Evolutionary conservation across 2,329 filamentous ascomycete genomes (phyloP), one percentile per base, ranked within the genome.

Genomic region (Celoporthe dispersa): DNA sequence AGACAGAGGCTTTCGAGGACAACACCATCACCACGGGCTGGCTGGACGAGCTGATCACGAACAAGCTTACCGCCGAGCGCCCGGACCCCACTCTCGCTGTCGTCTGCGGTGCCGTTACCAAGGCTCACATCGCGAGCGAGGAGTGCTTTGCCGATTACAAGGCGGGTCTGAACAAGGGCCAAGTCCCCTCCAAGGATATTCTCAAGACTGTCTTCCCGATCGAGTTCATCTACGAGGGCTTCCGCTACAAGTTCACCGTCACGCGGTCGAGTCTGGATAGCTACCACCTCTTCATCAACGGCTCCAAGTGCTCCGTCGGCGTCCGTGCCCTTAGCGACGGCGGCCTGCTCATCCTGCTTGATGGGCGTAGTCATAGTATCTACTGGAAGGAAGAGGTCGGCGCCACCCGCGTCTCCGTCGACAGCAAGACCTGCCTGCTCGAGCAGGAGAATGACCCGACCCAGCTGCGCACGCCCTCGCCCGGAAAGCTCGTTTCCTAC

Each of bases 321-420:
- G 92, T 99, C 68, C 92, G 96, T 76, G 92, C 94, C 64, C 89
- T 99, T 74, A 94, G 94, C 74, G 96, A 99, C 76, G 96, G 96
- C 80, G 96, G 96, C 80, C 88, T 99, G 14, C 87, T 99, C 69
- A 90, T 99, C 73, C 88, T 99, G 28, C 89, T 99, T 59, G 91
- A 92, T 77, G 96, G 96, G 72, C 93, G 94, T 81, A 97, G 93
- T 76, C 96, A 99, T 90, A 99, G 96, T 78, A 91, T 98, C 72
- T 99, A 99, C 89, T 99, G 96, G 96, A 98, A 98, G 84, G 96
- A 99, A 79, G 96, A 99, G 81, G 94, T 97, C 62, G 94, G 94
- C 69, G 96, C 95, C 51, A 98, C 96, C 66, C 94, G 96, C 80
- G 84, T 99, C 75, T 98, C 94, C 39, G 94, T 99, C 33, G 96